Base-by-base conservation (phyloP, 352 stramenopile genomes). In the Globisporangium alternatum region DNA sequence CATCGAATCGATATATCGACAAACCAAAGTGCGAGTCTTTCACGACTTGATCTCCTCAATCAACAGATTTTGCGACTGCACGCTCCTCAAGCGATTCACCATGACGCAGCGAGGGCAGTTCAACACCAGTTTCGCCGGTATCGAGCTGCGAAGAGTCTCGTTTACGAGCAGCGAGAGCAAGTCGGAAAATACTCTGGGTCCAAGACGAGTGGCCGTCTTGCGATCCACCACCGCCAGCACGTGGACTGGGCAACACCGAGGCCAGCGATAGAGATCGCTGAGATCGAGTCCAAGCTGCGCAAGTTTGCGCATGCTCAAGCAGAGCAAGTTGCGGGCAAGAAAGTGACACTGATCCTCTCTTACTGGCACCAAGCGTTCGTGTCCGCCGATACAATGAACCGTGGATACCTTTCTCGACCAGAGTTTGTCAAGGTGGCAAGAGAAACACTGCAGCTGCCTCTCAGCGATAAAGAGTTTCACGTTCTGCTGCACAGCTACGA, bases 191-290 rank as follows among this genome's bases (percentile, higher is more conserved):
- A 54, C 19, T 93, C 91, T 51, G 70, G 83, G 17, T 62, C 68
- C 6, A 87, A 88, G 41, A 43, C 66, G n/a, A 69, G 73, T 15
- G 73, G 72, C 0, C 41, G 63, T 3, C 90, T 88, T 60, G 80
- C 76, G 2, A 78, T 93, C 31, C 86, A 90, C 37, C 91, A 89
- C 53, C 70, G 70, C 3, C 71, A 86, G 41, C 89, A 90, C 25
- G 58, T 93, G 33, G 77, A 91, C 57, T 93, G 84, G 84, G 81
- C 77, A 37, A 87, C 76, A 7, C 81, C 76, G 19, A 62, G 21
- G 54, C 56, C 69, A 17, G 37, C 69, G 22, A 55, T 74, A 8
- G 69, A 77, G 30, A 76, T 89, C 21, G 71, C 78, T 28, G 64
- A 63, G 15, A 62, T 89, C 15, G 81, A 90, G 43, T 47, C 64